phyloP scores from a whole-genome alignment of 176 grass and related monocot genomes.

The Sorghum bicolor region DNA sequence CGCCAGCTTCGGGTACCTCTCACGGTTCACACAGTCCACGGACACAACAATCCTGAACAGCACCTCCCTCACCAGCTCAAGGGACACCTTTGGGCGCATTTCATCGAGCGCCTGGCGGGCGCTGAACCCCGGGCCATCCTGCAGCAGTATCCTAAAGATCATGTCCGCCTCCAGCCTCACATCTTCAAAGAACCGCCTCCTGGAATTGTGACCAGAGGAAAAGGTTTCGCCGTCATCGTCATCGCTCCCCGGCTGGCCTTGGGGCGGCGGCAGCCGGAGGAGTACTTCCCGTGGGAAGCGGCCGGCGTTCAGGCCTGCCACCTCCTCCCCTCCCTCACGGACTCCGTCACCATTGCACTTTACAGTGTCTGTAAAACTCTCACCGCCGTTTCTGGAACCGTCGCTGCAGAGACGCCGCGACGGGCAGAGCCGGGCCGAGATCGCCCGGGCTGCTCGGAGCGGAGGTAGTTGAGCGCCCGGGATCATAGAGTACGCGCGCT shows the following conservation, averaged over 20 bases:
- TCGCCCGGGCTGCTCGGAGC: conserved; percentile 16
- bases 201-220: neutral
- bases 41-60: conserved; percentile 57
- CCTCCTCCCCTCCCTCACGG: neutral
- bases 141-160: conserved; percentile 65
- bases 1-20: conserved; percentile 64
- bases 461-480: conserved; percentile 18
- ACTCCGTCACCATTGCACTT: neutral
- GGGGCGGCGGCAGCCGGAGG: conserved; percentile 50
- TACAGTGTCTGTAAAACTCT: neutral
- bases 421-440: conserved; percentile 28
- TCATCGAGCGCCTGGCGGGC: conserved; percentile 66
- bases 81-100: conserved; percentile 55
- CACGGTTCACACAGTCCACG: conserved; percentile 45
- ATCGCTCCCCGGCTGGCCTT: neutral
- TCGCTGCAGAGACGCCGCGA: conserved; percentile 38
- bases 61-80: conserved; percentile 61
- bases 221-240: conserved; percentile 31
- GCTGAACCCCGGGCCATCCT: conserved; percentile 83
- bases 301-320: conserved; percentile 17
- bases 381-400: neutral
- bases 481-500: conserved; percentile 21
- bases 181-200: conserved; percentile 29
- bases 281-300: conserved; percentile 44
- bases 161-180: conserved; percentile 39